Evolutionary conservation across 495 filamentous ascomycete species (phyloP).

Genomic region (Tetracladium marchalianum): DNA sequence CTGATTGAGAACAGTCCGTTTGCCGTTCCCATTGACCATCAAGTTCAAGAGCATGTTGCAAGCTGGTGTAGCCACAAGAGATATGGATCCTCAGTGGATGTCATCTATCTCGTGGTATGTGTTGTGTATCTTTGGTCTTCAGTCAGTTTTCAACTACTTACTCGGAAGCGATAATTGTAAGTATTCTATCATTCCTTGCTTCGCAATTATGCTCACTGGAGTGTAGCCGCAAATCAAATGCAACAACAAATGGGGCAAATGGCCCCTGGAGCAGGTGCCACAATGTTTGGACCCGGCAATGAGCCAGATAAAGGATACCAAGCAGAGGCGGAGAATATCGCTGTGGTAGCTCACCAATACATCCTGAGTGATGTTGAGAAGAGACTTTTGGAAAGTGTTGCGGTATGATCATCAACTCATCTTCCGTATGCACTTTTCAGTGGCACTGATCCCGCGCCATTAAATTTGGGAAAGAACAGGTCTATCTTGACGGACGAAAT

Average conservation of each 20-base stretch:
- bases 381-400: constrained; percentile 54
- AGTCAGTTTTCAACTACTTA: constrained; percentile 96
- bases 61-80: constrained; percentile 86
- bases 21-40: constrained; percentile 96
- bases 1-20: constrained; percentile 56
- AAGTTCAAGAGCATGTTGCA: constrained; percentile 99
- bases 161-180: constrained; percentile 90
- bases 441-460: too few relatives aligned
- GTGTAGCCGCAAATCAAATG: constrained; percentile 83
- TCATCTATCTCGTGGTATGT: constrained; percentile 99
- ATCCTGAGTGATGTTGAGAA: constrained; percentile 81
- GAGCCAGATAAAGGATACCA: constrained; percentile 91
- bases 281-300: constrained; percentile 75
- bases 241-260: constrained; percentile 83
- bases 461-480: too few relatives aligned
- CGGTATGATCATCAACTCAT: constrained; percentile 20
- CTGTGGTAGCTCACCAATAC: constrained; percentile 87
- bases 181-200: constrained; percentile 18
- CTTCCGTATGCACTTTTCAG: too few relatives aligned
- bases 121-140: constrained; percentile 88
- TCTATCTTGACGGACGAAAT: too few relatives aligned
- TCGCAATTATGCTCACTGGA: not conserved
- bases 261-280: constrained; percentile 51
- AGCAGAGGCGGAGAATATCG: constrained; percentile 87
- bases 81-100: constrained; percentile 96